Conservation (phyloP, 176 grass and related monocot species). For the Cocos nucifera region DNA sequence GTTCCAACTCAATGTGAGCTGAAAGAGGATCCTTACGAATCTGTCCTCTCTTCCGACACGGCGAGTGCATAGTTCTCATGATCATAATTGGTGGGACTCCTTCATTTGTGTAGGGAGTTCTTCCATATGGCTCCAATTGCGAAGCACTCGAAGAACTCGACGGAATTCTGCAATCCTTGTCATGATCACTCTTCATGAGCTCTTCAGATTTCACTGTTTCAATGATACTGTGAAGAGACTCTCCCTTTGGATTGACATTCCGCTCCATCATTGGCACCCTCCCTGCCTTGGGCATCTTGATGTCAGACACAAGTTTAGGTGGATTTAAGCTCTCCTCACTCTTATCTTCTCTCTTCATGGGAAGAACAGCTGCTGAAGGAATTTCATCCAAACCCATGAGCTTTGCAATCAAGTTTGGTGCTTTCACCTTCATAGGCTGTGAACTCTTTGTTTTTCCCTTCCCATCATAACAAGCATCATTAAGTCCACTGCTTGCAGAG, state of each 20-base stretch:
- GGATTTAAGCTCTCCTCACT: conserved; percentile 26
- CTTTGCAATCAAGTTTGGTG: conserved; percentile 66
- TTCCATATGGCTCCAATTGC: background rate
- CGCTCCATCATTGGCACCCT: conserved; percentile 1
- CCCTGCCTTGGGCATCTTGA: conserved; percentile 55
- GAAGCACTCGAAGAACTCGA: background rate
- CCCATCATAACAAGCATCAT: conserved; percentile 21
- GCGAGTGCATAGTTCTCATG: conserved; percentile 17
- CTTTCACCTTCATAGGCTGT: conserved; percentile 28
- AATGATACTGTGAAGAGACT: conserved; percentile 22
- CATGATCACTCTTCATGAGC: conserved; percentile 27
- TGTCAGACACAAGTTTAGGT: conserved; percentile 47
- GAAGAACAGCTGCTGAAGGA: conserved; percentile 21
- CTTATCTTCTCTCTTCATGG: conserved; percentile 27
- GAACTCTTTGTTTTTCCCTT: conserved; percentile 10
- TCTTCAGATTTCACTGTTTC: conserved; percentile 40
- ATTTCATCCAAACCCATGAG: conserved; percentile 76
- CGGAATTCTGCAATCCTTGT: conserved; percentile 14
- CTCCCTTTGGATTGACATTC: conserved; percentile 22
- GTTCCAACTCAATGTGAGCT: conserved; percentile 19
- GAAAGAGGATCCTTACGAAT: background rate
- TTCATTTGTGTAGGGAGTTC: background rate
- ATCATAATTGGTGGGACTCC: conserved; percentile 15
- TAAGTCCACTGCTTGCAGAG: conserved; percentile 13
- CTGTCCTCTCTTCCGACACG: conserved; percentile 8